Evolutionary conservation across 495 filamentous ascomycete species (phyloP), one percentile per base, ranked within the genome.

Genomic region (Aspergillus diversus): DNA sequence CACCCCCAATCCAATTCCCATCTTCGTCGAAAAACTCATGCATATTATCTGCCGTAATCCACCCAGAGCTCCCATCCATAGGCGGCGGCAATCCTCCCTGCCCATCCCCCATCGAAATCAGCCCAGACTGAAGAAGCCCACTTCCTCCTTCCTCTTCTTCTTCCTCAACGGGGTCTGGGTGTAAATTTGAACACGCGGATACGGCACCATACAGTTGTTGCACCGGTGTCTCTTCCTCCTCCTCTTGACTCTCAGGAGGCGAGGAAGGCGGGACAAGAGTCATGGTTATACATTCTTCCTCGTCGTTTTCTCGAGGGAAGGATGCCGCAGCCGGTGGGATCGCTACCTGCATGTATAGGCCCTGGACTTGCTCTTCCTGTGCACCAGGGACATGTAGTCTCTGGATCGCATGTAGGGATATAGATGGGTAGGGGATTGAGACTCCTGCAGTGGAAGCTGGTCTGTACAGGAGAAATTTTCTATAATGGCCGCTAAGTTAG

Each of bases 31-130:
- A 82, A 65, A 81, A 97, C 69, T 97, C 86, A 55, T 89, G 83
- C 72, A 97, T 90, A 75, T 99, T 99, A 57, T 97, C 95, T 13
- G 92, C 90, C 16, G 95, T 99, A 65, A 99, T 97, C 95, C 95
- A 99, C 3, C 93, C 93, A 0, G 86, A 87, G 69, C 92, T 94
- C 11, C 94, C 92, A 1, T 90, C 91, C 72, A 95, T 83, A 5
- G 90, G 87, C 12, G 90, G 88, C 46, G 90, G 90, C 35, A 94
- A 66, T 42, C 83, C 86, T 5, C 86, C 84, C 63, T 80, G 76
- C 37, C 60, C 61, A 31, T 69, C 70, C 7, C 69, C 76, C 34
- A 63, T 51, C 6, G 65, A 47, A 12, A 77, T 71, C 54, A 75
- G 49, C 12, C 72, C 73, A 8, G 69, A 55, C 58, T 69, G 69